Evolutionary conservation across 139 green algal species (phyloP), one percentile per base, ranked within the genome.

Genomic region (Coelastrella sp.): DNA sequence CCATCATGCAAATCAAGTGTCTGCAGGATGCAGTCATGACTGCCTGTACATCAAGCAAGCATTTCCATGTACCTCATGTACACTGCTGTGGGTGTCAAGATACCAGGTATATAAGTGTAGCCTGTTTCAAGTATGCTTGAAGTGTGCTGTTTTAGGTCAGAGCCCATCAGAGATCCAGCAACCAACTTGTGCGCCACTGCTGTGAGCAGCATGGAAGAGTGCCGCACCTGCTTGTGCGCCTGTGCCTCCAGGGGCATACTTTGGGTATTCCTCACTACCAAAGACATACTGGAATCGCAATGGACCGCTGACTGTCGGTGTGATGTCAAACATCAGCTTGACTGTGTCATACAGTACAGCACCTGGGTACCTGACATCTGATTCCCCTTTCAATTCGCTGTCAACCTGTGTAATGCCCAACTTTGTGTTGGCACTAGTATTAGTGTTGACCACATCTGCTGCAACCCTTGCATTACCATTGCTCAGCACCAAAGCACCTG

Each of bases 201-300:
- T 64, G 53, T 21, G 6, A 0, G 21, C 3, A 15, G 17, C 25
- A 4, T 63, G 11, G 17, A n/a, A 30, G 4, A 23, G 53, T n/a
- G n/a, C n/a, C n/a, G n/a, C n/a, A 64, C 3, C n/a, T 53, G 19
- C 69, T 40, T 21, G 62, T 30, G 25, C 21, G 2, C 6, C 6
- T 25, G 6, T 38, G 53, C 19, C 21, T 53, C 45, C 45, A 53
- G 69, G 69, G 1, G 69, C 69, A 79, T 60, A 79, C 23, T 60
- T 41, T 5, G 69, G 69, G 32, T 79, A 79, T 30, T 80, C 72
- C 4, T 80, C 72, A 23, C 30, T 50, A 3, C 72, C 72, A 67
- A 80, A 80, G 13, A 80, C 72, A 66, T 80, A 80, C 48, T 80
- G 45, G 15, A 80, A 80, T 8, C 45, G 30, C 72, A 80, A 5